Base-by-base conservation (phyloP, 2,329 filamentous ascomycete genomes). In the Alternaria hordeiaustralica region DNA sequence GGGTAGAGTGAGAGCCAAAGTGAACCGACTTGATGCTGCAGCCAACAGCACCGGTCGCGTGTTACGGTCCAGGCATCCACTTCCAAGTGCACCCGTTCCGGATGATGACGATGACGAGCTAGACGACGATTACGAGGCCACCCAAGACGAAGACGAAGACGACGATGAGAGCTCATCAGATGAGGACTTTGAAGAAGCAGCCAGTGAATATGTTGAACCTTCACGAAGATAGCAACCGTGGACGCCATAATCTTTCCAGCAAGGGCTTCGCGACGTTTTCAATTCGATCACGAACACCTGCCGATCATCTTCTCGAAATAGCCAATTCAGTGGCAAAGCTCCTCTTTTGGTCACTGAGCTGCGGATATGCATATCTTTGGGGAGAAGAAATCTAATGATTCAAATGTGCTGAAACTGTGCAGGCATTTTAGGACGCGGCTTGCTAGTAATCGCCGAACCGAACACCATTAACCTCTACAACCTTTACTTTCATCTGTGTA, bases 1-100 rank as follows among this genome's bases (percentile, higher is more conserved):
- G 77, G 79, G 78, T 0, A 71, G 81, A 20, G 78, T 80, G 15
- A 74, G 75, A 47, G 71, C 82, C 5, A 84, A 81, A 63, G 78
- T 84, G 3, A 82, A 76, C 70, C 75, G 65, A 55, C 30, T 67
- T 2, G 64, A 66, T 26, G 60, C 33, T n/a, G 72, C 74, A 44
- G 73, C 77, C 41, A 36, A 15, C 21, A 30, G 36, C 57, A 55
- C 68, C 25, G 63, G 68, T 10, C 69, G 66, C 72, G 57, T 66
- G 68, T 60, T 45, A 44, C 58, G 41, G 20, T 36, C 51, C n/a
- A 33, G 55, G 26, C 50, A 46, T 30, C 33, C 47, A 18, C 49
- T 25, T 21, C 15, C 41, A 20, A 26, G 25, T 47, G 23, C n/a
- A 15, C 54, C 43, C 18, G 26, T 51, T 6, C n/a, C 59, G 11